These are phyloP conservation scores for Ormosia semicastrata DNA, from an alignment of 306 rosid genomes.

Conservation along the genomic window DNA sequence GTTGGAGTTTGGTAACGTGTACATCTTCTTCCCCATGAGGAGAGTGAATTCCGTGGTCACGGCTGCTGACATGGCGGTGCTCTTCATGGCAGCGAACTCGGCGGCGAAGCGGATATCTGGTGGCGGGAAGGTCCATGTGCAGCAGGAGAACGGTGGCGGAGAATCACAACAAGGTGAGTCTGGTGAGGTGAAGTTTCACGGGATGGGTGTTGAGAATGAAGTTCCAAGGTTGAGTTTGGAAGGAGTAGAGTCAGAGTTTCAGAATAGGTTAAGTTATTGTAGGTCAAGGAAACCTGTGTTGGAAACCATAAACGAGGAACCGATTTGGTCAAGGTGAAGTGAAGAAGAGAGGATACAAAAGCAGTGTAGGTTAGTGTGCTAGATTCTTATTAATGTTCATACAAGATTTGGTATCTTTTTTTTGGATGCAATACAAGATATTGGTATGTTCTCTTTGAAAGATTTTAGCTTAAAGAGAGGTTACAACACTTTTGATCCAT, in stretches of 20 bases:
- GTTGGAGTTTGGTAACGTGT: conserved; percentile 66
- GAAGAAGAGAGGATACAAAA: neutral
- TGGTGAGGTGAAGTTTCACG: neutral
- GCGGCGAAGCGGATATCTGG: conserved; percentile 67
- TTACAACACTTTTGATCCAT: neutral
- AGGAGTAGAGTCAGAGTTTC: conserved; percentile 57
- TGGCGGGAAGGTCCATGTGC: conserved; percentile 37
- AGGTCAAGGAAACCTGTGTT: conserved; percentile 70
- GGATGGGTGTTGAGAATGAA: neutral
- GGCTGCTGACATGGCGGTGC: conserved; percentile 69
- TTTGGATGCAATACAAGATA: too few relatives aligned
- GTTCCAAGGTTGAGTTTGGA: conserved; percentile 62
- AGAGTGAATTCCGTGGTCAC: conserved; percentile 62
- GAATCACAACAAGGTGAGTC: neutral
- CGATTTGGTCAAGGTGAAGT: conserved; percentile 24
- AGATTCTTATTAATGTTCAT: neutral
- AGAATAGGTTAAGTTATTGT: conserved; percentile 51
- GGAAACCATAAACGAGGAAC: conserved; percentile 74
- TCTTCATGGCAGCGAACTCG: conserved; percentile 79
- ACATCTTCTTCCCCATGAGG: conserved; percentile 78
- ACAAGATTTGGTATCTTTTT: neutral
- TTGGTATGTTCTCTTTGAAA: neutral
- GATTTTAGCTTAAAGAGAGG: neutral
- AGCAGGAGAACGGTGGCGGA: conserved; percentile 33
- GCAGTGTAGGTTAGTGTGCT: neutral